A percentile compares a stretch with the other conserved stretches of the same genome.
Evolutionary conservation across 2,329 filamentous ascomycete species (phyloP).

Genomic region (Talaromyces sp.): DNA sequence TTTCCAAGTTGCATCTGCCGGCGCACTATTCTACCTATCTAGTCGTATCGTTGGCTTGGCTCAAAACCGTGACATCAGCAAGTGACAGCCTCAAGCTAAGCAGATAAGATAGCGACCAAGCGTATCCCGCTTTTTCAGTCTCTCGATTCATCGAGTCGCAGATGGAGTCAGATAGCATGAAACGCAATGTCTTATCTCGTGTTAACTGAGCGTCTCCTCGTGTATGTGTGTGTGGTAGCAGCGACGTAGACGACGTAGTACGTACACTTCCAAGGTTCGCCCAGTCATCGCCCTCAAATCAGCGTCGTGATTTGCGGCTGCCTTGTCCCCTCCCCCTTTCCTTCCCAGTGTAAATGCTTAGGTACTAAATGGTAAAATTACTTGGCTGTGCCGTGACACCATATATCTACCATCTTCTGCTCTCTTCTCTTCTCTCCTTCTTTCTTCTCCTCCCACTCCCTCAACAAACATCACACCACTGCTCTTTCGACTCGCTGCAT

Average conservation of each 20-base stretch:
- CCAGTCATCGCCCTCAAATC: neutral
- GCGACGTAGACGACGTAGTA: neutral
- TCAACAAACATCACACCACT: neutral
- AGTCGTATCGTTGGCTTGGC: neutral
- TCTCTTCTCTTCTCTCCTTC: neutral
- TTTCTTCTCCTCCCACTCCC: neutral
- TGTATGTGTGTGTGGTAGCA: neutral
- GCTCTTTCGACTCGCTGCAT: neutral
- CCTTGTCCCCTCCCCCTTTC: constrained; percentile 6
- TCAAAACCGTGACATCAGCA: neutral
- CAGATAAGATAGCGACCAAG: neutral
- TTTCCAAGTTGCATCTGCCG: too few species aligned
- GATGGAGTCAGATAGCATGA: neutral
- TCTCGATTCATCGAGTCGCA: neutral
- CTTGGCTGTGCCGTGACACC: constrained; percentile 5
- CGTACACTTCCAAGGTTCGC: neutral
- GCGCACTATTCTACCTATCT: neutral
- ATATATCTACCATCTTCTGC: constrained; percentile 2
- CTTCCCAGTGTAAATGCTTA: neutral
- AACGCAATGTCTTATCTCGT: neutral
- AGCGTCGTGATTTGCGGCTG: constrained; percentile 11
- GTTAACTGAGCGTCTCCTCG: neutral
- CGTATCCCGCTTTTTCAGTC: neutral
- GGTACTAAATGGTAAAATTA: neutral
- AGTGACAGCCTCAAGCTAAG: neutral